Percentiles rank a stretch among this genome's conserved stretches.
Evolutionary conservation across 768 basidiomycete species (phyloP).

Genomic region (Kwoniella bestiolae): DNA sequence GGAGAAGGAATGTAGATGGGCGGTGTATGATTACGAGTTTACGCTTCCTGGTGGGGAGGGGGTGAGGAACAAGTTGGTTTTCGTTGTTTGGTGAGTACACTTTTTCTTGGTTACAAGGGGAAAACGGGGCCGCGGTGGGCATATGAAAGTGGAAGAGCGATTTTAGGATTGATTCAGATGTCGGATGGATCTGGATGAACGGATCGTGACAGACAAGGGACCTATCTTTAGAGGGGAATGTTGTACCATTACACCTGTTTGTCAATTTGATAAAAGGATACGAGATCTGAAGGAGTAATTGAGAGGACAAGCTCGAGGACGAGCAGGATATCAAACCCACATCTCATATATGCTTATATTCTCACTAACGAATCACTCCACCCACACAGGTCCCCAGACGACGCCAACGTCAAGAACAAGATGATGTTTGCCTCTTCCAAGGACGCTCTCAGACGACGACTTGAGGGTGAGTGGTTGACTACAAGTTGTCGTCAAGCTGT

Average conservation of each 20-base stretch:
- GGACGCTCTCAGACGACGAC: constrained; percentile 71
- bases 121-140: neutral
- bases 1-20: constrained; percentile 76
- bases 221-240: too few species aligned
- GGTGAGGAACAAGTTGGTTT: constrained; percentile 82
- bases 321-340: too few species aligned
- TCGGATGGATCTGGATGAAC: too few species aligned
- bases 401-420: constrained; percentile 83
- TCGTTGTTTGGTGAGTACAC: constrained; percentile 77
- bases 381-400: constrained; percentile 76
- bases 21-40: constrained; percentile 90
- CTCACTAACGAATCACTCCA: neutral
- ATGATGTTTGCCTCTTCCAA: constrained; percentile 91
- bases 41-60: constrained; percentile 66
- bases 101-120: neutral
- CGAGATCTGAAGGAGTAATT: neutral
- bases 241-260: too few species aligned
- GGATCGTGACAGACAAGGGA: too few species aligned
- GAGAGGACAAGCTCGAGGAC: neutral
- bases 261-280: too few species aligned
- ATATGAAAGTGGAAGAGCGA: neutral
- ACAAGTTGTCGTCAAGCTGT: too few species aligned
- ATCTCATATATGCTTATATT: neutral
- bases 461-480: constrained; percentile 67
- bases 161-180: too few species aligned